A percentile compares a stretch with the other conserved stretches of the same genome.
Conservation (phyloP, 1,284 basidiomycete genomes). For the Fomitopsis palustris region DNA sequence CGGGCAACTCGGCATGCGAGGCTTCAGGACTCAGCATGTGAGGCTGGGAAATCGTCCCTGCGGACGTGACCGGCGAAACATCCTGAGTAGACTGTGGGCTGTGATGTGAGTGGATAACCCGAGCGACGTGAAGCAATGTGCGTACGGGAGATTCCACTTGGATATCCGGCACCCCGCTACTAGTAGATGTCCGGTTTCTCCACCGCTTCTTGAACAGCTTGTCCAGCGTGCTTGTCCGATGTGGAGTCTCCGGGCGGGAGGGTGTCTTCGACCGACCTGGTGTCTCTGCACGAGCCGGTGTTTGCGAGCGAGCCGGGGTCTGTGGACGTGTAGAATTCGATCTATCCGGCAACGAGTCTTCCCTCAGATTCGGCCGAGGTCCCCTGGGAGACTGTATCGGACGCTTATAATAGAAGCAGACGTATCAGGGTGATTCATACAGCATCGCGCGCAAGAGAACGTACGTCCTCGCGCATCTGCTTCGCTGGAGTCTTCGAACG, state of each 20-base stretch:
- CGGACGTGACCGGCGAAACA: conserved; percentile 9
- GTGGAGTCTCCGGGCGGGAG: not conserved
- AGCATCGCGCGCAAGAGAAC: conserved; percentile 10
- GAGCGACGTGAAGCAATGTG: not conserved
- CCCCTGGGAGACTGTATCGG: conserved; percentile 19
- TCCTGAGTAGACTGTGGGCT: conserved; percentile 13
- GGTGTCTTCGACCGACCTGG: not conserved
- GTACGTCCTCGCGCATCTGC: conserved; percentile 18
- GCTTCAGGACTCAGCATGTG: conserved; percentile 20
- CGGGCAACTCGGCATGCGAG: conserved; percentile 8
- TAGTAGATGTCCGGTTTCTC: conserved; percentile 10
- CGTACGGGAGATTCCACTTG: conserved; percentile 19
- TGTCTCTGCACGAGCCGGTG: conserved; percentile 1
- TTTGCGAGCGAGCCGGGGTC: not conserved
- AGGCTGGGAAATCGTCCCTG: conserved; percentile 11
- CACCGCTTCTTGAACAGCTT: conserved; percentile 17
- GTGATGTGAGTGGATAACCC: not conserved
- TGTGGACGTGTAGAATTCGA: not conserved
- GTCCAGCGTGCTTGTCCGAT: conserved; percentile 11
- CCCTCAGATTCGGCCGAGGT: conserved; percentile 13
- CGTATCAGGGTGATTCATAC: not conserved
- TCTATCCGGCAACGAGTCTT: not conserved
- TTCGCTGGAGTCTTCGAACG: conserved; percentile 4
- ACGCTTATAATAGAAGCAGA: conserved; percentile 6
- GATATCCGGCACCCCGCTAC: conserved; percentile 18